Base-by-base conservation (phyloP, 441 rosid genomes). In the Arabidopsis hybrid region DNA sequence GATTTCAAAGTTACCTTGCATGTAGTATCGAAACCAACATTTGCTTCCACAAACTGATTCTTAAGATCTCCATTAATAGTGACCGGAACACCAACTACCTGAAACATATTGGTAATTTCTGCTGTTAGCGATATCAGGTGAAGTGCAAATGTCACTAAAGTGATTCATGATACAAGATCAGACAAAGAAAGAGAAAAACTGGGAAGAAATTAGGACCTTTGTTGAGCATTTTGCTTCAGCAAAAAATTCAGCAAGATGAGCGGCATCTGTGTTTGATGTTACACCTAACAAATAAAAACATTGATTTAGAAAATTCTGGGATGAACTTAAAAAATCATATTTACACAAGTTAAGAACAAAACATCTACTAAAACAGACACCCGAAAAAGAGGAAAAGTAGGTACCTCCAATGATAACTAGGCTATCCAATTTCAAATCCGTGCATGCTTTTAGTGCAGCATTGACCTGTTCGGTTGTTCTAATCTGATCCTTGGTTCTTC, bases 41-140 rank as follows among this genome's bases (percentile, higher is more conserved):
- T 84, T 12, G 94, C 83, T 86, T 95, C 99, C 67, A 95, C 99
- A 80, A 91, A 95, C 65, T 93, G 98, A 82, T 95, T 93, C 89
- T 86, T 95, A 61, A 95, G 92, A 85, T 95, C 99, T 79, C 99
- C 99, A 79, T 95, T 93, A 60, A 87, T 79, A 69, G 99, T 95
- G 65, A 95, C 99, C 8, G 99, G 99, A 77, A 95, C 97, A 58
- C 99, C 97, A 70, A 91, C 94, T 69, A 95, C 99, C 97, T 92
- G 83, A 58, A 67, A 66, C 59, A 39, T n/a, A 29, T 69, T 3
- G 17, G 45, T 9, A 13, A 17, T 5, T 65, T 36, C 50, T 38
- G 13, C 36, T 66, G 32, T 67, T 39, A 36, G 6, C 7, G 7
- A 21, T 3, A 9, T 21, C 16, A 55, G 7, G 13, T 52, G 7